Base-by-base conservation (phyloP, 164 flowering plant species). In the Chimonanthus salicifolius region DNA sequence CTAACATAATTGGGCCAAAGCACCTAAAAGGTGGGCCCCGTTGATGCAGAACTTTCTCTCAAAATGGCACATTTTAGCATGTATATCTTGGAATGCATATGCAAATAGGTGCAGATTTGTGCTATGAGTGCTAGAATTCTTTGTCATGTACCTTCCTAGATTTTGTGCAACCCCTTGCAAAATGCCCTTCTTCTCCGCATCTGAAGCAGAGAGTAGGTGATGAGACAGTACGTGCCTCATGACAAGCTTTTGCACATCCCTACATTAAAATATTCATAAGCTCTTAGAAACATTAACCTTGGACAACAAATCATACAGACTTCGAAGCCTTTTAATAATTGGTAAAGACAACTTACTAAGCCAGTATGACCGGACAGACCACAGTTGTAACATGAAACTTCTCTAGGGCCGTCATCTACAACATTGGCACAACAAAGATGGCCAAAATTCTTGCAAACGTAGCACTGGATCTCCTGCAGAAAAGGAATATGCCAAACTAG, bases 291-390 rank as follows among this genome's bases (percentile, higher is more conserved):
- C 66, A 18, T 10, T 5, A 63, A 63, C 33, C 9, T 33, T 33
- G 21, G 13, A 44, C 66, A 63, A 13, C 21, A 33, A 63, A 63
- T 6, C 46, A 63, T 44, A 63, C 21, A 63, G 21, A 63, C 18
- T 63, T 13, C 44, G 0, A 33, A 33, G 33, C 49, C n/a, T 63
- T 11, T 54, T 0, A 13, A 54, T 54, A 54, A 51, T 64, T 66
- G 64, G 43, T 5, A 49, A 72, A 49, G 11, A 58, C 58, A 18
- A 77, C 95, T 87, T 87, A 92, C 97, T 86, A 83, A 58, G 73
- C 96, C 99, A 74, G 85, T 82, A 80, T 92, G 99, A 16, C 97
- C 99, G 66, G 81, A 70, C 66, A 79, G 85, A 71, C 98, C 99
- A 85, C 99, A 95, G 80, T 79, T 89, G 78, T 89, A 95, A 79